phyloP scores from a whole-genome alignment of 805 yeast species.

The Candida insectorum region DNA sequence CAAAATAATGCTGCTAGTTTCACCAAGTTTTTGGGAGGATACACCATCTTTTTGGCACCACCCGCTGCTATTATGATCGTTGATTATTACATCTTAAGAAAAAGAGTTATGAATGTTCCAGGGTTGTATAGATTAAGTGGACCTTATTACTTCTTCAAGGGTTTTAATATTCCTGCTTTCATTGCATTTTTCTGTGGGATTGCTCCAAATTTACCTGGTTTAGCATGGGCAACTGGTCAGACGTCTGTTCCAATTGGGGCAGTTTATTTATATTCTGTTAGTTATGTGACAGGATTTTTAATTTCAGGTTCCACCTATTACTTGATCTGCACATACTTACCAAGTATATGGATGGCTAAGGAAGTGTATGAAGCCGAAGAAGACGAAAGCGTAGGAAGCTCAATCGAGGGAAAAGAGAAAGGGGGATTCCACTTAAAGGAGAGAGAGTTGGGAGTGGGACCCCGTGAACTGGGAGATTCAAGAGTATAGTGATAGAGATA shows the following conservation, averaged over 20 bases:
- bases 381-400: too few species aligned
- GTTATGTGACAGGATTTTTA: slow-evolving; percentile 8
- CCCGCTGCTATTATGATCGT: slow-evolving; percentile 5
- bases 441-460: too few species aligned
- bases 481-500: too few species aligned
- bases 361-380: neutral
- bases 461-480: too few species aligned
- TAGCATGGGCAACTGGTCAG: slow-evolving; percentile 9
- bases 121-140: slow-evolving; percentile 6
- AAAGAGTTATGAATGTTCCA: slow-evolving; percentile 1
- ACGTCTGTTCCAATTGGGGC: slow-evolving; percentile 7
- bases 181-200: slow-evolving; percentile 16
- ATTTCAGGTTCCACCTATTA: slow-evolving; percentile 6
- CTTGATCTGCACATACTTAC: slow-evolving; percentile 3
- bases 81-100: slow-evolving; percentile 6
- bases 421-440: too few species aligned
- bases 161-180: slow-evolving; percentile 9
- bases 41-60: slow-evolving; percentile 12
- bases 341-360: slow-evolving; percentile 7
- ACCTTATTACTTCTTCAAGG: slow-evolving; percentile 5
- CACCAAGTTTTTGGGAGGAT: slow-evolving; percentile 12
- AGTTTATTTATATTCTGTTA: slow-evolving; percentile 7
- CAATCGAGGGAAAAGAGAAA: too few species aligned
- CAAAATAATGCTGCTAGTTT: slow-evolving; percentile 10
- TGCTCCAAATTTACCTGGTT: slow-evolving; percentile 10